These are phyloP conservation scores for Scheffersomyces insectosa DNA, from an alignment of 1,139 yeast genomes.

Conservation along the genomic window DNA sequence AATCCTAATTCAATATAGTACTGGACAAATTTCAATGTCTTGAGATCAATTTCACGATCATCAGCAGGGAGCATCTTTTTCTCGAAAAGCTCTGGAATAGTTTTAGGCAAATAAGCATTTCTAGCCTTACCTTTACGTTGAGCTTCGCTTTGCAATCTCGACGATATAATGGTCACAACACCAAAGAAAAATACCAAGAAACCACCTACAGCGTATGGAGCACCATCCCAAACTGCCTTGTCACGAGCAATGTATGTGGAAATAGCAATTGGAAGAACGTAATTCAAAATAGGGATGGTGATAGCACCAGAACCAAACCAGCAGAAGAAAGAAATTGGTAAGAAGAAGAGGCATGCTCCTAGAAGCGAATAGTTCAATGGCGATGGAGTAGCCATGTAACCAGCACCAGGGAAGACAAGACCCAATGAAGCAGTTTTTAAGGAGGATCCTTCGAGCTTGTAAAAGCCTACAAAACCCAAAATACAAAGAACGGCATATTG, in stretches of 20 bases:
- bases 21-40: constrained; percentile 4
- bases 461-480: neutral
- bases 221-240: neutral
- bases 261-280: neutral
- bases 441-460: constrained; percentile 1
- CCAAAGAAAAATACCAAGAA: neutral
- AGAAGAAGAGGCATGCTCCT: constrained; percentile 1
- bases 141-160: neutral
- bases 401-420: constrained; percentile 3
- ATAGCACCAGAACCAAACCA: constrained; percentile 3
- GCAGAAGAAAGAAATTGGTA: constrained; percentile 4
- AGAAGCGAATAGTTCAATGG: constrained; percentile 2
- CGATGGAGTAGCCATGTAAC: constrained; percentile 3
- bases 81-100: neutral
- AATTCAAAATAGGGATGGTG: neutral
- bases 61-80: neutral
- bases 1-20: constrained; percentile 5
- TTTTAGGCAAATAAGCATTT: neutral
- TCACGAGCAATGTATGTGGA: neutral
- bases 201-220: constrained; percentile 1
- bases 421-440: constrained; percentile 1
- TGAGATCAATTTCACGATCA: constrained; percentile 4
- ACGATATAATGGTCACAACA: neutral
- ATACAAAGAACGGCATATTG: neutral
- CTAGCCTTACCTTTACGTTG: neutral